A percentile compares a stretch with the other conserved stretches of the same genome.
phyloP scores from a whole-genome alignment of 2,329 filamentous ascomycete species.

The Pestalotiopsis sp. region DNA sequence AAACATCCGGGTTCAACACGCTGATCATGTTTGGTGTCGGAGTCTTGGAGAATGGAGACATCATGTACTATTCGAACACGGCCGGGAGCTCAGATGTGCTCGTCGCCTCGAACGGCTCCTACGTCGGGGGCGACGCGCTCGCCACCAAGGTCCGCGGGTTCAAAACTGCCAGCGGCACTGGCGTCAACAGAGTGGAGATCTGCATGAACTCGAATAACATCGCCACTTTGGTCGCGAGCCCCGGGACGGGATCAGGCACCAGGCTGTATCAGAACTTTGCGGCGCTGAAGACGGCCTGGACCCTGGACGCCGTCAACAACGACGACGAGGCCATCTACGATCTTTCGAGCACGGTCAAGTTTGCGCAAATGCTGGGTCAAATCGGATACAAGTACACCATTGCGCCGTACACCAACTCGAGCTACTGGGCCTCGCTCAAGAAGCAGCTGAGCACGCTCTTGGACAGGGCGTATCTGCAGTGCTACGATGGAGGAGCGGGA shows the following conservation, averaged over 20 bases:
- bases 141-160: conserved; percentile 48
- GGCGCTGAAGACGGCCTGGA: conserved; percentile 43
- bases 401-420: conserved; percentile 43
- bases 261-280: conserved; percentile 42
- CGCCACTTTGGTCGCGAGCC: conserved; percentile 37
- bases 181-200: conserved; percentile 43
- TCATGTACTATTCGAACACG: conserved; percentile 49
- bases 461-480: conserved; percentile 46
- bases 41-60: conserved; percentile 43
- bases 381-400: conserved; percentile 47
- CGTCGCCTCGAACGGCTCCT: conserved; percentile 41
- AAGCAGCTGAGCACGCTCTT: conserved; percentile 36
- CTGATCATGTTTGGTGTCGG: conserved; percentile 48
- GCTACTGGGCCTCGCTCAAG: conserved; percentile 39
- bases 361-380: conserved; percentile 43
- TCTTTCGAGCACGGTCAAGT: conserved; percentile 41
- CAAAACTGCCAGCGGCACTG: conserved; percentile 36
- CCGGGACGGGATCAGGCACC: conserved; percentile 36
- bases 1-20: conserved; percentile 44
- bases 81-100: conserved; percentile 38
- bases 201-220: conserved; percentile 47
- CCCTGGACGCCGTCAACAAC: conserved; percentile 48
- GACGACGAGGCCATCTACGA: conserved; percentile 49
- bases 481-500: conserved; percentile 45
- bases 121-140: conserved; percentile 51